Evolutionary conservation across 2,329 filamentous ascomycete genomes (phyloP), one percentile per base, ranked within the genome.

Genomic region (Neofusicoccum ribis): DNA sequence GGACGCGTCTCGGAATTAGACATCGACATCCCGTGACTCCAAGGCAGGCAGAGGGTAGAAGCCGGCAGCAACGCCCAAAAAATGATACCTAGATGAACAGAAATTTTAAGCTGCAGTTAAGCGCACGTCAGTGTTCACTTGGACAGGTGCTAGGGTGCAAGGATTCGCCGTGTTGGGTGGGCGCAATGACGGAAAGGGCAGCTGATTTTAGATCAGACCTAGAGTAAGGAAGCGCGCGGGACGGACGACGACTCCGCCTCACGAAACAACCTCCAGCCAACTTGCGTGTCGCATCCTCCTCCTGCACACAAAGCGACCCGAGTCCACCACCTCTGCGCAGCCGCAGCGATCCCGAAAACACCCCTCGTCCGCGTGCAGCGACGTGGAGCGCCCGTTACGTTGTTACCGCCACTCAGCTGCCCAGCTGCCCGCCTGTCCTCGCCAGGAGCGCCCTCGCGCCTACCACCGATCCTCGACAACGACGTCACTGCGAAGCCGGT

Each of bases 171-270:
- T 39, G 56, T 47, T 60, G n/a, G 59, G 34, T n/a, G 36, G 46
- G 52, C 52, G 59, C 46, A 62, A 27, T 23, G 41, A 46, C 43
- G 56, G 37, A 20, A 15, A 8, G 14, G 59, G 59, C 46, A 62
- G 46, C 59, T 62, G 46, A 62, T 51, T 49, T 62, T 62, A 51
- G 56, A 60, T 47, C 56, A 60, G 39, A 59, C 20, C 54, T 37
- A 46, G 47, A 62, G 59, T 51, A 62, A 62, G 59, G 59, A 41
- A 62, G 36, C 44, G 44, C 23, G 23, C 34, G 46, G 59, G 27
- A 41, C 39, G 23, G 43, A 31, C 44, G 44, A 60, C 43, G 63
- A 68, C 65, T 67, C 56, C 67, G 61, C 65, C 67, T 65, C 63
- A 58, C 23, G 37, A 37, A 27, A 43, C 49, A n/a, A 58, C 5